These are phyloP conservation scores for Polyrhizophydium stewartii DNA, from an alignment of 371 early-diverging fungal genomes.

Conservation along the genomic window DNA sequence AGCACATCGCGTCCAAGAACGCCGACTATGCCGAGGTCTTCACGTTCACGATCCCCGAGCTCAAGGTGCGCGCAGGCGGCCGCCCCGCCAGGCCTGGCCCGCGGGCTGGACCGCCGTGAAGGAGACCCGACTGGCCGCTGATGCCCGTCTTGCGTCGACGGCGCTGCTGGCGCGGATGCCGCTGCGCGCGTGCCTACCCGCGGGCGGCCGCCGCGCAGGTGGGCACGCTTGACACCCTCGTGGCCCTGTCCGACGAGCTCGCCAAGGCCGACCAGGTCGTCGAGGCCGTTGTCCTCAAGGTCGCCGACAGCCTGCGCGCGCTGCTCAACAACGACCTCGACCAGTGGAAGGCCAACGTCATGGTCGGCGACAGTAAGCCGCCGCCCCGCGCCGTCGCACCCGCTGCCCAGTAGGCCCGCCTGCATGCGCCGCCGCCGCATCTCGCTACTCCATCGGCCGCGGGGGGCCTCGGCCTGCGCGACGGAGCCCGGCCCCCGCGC, in stretches of 20 bases:
- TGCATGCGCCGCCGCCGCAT: no score
- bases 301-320: constrained; percentile 71
- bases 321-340: constrained; percentile 52
- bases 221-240: constrained; percentile 89
- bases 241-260: constrained; percentile 89
- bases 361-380: constrained; percentile 76
- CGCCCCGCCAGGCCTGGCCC: neutral
- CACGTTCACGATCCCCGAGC: constrained; percentile 65
- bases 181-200: no score
- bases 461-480: no score
- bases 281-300: constrained; percentile 71
- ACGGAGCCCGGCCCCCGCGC: no score
- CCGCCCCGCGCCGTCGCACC: no score
- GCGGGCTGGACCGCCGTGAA: neutral
- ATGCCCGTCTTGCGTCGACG: neutral
- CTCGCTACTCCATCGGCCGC: no score
- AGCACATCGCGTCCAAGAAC: constrained; percentile 30
- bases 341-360: constrained; percentile 54
- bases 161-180: no score
- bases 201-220: no score
- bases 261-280: constrained; percentile 74
- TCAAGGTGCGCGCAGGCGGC: constrained; percentile 48
- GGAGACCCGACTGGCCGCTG: neutral
- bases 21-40: constrained; percentile 55
- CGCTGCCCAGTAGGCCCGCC: no score